Conservation (phyloP, 495 filamentous ascomycete species). For the Aspergillus sclerotioniger region DNA sequence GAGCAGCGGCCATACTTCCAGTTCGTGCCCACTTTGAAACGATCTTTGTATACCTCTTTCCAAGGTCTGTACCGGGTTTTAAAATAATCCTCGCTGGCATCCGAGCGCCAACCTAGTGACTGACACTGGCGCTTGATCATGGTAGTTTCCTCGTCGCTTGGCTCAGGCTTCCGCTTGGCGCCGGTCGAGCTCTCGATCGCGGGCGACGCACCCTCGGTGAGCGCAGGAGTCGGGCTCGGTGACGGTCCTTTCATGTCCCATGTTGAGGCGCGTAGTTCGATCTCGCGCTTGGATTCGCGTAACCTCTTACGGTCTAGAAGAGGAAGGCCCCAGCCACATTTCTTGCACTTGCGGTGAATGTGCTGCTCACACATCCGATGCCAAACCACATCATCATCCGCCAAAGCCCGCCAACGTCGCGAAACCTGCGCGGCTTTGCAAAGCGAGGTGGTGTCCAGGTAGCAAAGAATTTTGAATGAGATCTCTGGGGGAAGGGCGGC, state of each 20-base stretch:
- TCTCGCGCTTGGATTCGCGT: conserved; percentile 81
- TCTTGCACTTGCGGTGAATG: conserved; percentile 92
- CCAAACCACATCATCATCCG: conserved; percentile 97
- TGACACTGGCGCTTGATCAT: conserved; percentile 39
- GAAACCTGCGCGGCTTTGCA: conserved; percentile 98
- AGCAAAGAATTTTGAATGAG: conserved; percentile 88
- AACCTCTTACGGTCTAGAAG: conserved; percentile 84
- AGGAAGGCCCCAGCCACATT: conserved; percentile 94
- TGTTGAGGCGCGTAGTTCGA: conserved; percentile 65
- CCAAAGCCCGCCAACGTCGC: conserved; percentile 77
- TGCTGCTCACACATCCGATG: conserved; percentile 99
- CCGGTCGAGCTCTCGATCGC: conserved; percentile 19
- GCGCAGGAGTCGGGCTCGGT: conserved; percentile 18
- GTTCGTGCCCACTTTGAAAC: conserved; percentile 86
- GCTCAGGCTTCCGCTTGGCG: conserved; percentile 41
- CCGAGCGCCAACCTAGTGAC: conserved; percentile 29
- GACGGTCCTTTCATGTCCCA: conserved; percentile 39
- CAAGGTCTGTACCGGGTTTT: conserved; percentile 65
- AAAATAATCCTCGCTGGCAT: conserved; percentile 42
- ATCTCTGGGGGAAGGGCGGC: conserved; percentile 84
- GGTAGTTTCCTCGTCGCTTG: conserved; percentile 28
- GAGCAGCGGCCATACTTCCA: conserved; percentile 94
- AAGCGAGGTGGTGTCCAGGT: conserved; percentile 90
- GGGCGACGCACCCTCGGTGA: conserved; percentile 18
- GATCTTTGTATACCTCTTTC: conserved; percentile 90